These are phyloP conservation scores for Calonectria leucothoes DNA, from an alignment of 2,329 filamentous ascomycete genomes.

Conservation along the genomic window DNA sequence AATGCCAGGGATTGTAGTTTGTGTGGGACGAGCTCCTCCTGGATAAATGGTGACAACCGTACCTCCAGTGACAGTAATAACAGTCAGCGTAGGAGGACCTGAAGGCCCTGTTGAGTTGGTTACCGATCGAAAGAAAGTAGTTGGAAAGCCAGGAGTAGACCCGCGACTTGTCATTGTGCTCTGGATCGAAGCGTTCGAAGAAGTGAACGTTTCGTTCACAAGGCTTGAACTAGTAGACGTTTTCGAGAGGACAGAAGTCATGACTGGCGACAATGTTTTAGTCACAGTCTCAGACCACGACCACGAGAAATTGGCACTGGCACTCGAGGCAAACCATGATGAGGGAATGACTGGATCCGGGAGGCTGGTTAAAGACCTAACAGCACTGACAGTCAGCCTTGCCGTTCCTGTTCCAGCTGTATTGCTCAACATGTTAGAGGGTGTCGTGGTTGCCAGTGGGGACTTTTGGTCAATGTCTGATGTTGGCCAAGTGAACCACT, in stretches of 20 bases:
- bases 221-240: background rate
- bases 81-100: background rate
- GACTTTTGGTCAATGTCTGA: background rate
- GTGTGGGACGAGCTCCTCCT: constrained; percentile 23
- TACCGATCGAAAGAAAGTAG: constrained; percentile 19
- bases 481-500: background rate
- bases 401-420: background rate
- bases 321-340: background rate
- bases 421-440: background rate
- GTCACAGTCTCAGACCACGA: background rate
- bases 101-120: background rate
- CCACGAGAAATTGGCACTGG: background rate
- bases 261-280: background rate
- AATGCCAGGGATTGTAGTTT: constrained; percentile 9
- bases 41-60: constrained; percentile 33
- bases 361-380: background rate
- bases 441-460: background rate
- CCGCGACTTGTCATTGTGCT: background rate
- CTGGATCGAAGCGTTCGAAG: background rate
- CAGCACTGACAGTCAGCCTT: background rate
- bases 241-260: background rate
- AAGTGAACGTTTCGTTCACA: too few relatives aligned
- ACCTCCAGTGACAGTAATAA: constrained; percentile 25
- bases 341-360: background rate
- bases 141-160: constrained; percentile 15